Base-by-base conservation (phyloP, 2,329 filamentous ascomycete genomes). In the Raffaelea ambrosiae region DNA sequence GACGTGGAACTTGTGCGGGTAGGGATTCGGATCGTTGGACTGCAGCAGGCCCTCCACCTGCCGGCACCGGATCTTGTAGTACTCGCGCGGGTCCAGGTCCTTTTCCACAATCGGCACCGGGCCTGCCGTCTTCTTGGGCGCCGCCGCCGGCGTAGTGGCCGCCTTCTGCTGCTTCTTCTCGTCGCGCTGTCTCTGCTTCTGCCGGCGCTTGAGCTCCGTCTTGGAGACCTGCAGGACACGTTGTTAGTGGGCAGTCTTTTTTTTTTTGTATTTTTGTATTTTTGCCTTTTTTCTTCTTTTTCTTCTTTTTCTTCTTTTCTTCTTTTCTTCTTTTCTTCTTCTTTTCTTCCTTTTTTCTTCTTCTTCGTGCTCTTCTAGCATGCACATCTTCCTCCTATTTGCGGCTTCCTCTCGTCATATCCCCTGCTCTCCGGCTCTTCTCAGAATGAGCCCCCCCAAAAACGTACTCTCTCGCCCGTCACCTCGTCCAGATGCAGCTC, bases 31-130 rank as follows among this genome's bases (percentile, higher is more conserved):
- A 51, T 81, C 71, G 71, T 85, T 82, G 61, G 79, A 48, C 48
- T 55, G 81, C 60, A 84, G 79, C 54, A 91, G 77, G 62, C 83
- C 83, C 65, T 86, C 83, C 69, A 91, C 77, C 55, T 78, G 76
- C 59, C 87, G 81, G 61, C 85, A 94, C 54, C 93, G 86, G 63
- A 97, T 94, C 72, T 98, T 93, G 65, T 95, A 96, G 74, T 97
- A 98, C 65, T 80, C 74, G 64, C 76, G 76, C 31, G 75, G 74
- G 49, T 74, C 75, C 48, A 77, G 66, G 54, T 77, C 73, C 66
- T 74, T 74, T 64, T 78, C 74, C 63, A 95, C 85, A 19, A 52
- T 43, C 2, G 52, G 45, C 13, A 53, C 51, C 61, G 88, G 46
- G 4, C 56, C 86, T 52, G 85, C 80, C 33, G 83, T 63, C 41